These are phyloP conservation scores for Linnemannia zychae DNA, from an alignment of 192 early-diverging fungal genomes.

Conservation along the genomic window DNA sequence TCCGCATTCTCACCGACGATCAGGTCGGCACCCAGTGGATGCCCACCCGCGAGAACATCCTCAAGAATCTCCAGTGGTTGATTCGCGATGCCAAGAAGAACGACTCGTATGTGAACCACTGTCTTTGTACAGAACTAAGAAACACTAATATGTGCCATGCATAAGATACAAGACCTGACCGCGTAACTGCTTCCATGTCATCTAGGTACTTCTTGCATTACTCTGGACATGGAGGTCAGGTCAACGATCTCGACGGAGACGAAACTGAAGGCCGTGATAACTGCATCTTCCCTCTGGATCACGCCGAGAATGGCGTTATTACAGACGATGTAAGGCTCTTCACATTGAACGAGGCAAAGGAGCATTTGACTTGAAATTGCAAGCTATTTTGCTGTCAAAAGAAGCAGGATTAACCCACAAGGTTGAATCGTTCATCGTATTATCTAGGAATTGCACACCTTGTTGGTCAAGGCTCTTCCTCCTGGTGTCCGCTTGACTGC, in stretches of 20 bases:
- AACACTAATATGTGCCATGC: neutral
- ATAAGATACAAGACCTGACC: neutral
- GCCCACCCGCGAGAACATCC: conserved; percentile 64
- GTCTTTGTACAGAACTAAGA: neutral
- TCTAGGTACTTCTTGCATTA: conserved; percentile 57
- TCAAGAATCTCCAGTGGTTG: conserved; percentile 65
- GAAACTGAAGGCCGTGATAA: conserved; percentile 55
- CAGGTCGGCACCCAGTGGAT: conserved; percentile 39
- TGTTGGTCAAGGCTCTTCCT: conserved; percentile 61
- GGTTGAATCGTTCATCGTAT: neutral
- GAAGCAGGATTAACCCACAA: neutral
- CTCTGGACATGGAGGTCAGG: conserved; percentile 55
- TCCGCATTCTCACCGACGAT: conserved; percentile 61
- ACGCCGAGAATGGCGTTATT: conserved; percentile 45
- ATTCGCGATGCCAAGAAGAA: conserved; percentile 62
- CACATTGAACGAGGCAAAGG: neutral
- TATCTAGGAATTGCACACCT: conserved; percentile 49
- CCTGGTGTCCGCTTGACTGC: conserved; percentile 75
- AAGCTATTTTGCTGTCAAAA: too few species aligned
- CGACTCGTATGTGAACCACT: conserved; percentile 59
- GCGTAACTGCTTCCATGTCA: neutral
- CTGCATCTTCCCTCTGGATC: conserved; percentile 58
- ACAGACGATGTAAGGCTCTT: conserved; percentile 53
- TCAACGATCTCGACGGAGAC: conserved; percentile 55
- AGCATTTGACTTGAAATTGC: neutral